These are phyloP conservation scores for Neltuma alba DNA, from an alignment of 306 rosid genomes.

Conservation along the genomic window DNA sequence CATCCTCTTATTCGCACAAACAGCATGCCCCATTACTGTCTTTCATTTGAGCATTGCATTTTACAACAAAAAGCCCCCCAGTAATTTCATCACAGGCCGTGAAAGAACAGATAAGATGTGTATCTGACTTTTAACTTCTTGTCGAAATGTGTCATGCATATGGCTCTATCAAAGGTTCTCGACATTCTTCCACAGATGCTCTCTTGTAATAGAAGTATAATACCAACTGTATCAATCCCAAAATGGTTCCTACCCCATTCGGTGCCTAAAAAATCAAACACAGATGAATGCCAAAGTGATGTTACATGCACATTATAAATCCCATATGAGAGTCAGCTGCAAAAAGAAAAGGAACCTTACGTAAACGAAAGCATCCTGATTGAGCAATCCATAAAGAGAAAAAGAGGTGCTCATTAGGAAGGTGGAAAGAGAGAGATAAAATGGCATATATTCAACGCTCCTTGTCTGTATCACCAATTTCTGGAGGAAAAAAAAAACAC, in stretches of 20 bases:
- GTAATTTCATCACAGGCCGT: neutral
- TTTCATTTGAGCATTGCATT: conserved; percentile 17
- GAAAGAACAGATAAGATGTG: conserved; percentile 24
- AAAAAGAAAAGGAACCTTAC: conserved; percentile 55
- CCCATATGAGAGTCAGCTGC: neutral
- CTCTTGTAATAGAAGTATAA: conserved; percentile 55
- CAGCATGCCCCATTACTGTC: conserved; percentile 3
- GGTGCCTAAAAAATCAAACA: conserved; percentile 60
- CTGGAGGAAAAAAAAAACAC: conserved; percentile 50
- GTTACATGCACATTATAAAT: neutral
- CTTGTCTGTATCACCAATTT: conserved; percentile 77
- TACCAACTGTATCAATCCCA: conserved; percentile 71
- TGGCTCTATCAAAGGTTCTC: conserved; percentile 65
- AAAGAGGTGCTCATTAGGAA: conserved; percentile 81
- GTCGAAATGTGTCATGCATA: conserved; percentile 46
- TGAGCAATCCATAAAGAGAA: conserved; percentile 71
- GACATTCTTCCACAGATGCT: conserved; percentile 44
- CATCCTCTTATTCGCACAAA: conserved; percentile 5
- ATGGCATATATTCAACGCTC: conserved; percentile 88
- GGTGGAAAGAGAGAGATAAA: conserved; percentile 86
- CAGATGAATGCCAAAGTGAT: neutral
- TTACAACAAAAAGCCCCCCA: neutral
- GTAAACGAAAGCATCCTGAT: conserved; percentile 58
- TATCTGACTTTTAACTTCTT: conserved; percentile 30
- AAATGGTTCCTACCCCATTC: conserved; percentile 76